Conservation (phyloP, 305 asterid species). For the Fraxinus dipetala region DNA sequence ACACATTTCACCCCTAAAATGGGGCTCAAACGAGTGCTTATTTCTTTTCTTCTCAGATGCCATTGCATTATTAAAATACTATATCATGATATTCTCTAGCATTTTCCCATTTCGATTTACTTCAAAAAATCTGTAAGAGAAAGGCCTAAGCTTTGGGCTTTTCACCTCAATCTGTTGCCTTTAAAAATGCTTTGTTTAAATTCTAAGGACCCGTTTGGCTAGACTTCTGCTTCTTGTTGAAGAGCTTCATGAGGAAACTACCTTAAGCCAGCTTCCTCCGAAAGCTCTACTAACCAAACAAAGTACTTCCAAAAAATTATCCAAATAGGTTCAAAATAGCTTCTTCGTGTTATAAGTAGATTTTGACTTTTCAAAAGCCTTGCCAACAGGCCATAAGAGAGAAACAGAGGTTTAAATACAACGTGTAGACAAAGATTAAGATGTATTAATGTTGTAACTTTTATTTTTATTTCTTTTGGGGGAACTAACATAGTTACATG, state of each 20-base stretch:
- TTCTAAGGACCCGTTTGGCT: neutral
- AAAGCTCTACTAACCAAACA: neutral
- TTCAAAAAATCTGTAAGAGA: neutral
- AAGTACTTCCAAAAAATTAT: neutral
- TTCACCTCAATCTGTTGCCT: neutral
- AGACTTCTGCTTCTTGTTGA: neutral
- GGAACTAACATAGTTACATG: slow-evolving; percentile 5
- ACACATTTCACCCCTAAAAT: neutral
- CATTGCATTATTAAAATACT: neutral
- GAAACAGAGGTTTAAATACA: neutral
- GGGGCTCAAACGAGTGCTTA: neutral
- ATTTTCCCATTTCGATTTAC: neutral
- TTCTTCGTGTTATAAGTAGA: neutral
- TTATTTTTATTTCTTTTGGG: neutral
- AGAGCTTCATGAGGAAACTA: neutral
- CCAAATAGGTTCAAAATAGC: neutral
- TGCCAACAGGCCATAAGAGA: neutral
- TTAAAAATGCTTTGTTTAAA: neutral
- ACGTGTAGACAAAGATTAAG: neutral
- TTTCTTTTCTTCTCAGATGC: neutral
- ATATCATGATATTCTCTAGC: neutral
- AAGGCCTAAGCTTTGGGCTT: neutral
- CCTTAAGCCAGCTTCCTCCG: neutral
- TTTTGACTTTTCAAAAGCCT: neutral
- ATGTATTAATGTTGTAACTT: neutral